These are phyloP conservation scores for Liquidambar formosana DNA, from an alignment of 164 flowering plant species.

Conservation along the genomic window DNA sequence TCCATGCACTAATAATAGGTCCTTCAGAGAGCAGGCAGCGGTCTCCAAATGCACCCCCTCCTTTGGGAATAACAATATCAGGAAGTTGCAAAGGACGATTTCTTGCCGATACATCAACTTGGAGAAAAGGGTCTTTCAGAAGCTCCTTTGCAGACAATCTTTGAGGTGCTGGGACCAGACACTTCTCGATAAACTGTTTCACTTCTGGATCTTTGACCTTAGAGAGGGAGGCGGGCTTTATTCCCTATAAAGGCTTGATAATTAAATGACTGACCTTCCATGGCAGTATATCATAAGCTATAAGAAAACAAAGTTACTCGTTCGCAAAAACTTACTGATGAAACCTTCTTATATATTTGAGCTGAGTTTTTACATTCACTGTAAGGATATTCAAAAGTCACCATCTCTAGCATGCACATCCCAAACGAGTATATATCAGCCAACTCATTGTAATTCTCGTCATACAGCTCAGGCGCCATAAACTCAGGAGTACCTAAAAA, in stretches of 20 bases:
- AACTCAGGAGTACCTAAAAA: slow-evolving; percentile 66
- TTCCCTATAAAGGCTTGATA: slow-evolving; percentile 42
- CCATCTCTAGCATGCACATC: slow-evolving; percentile 77
- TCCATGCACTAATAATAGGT: slow-evolving; percentile 19
- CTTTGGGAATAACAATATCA: slow-evolving; percentile 45
- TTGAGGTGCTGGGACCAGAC: slow-evolving; percentile 52
- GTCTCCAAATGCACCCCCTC: slow-evolving; percentile 37
- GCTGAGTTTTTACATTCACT: slow-evolving; percentile 63
- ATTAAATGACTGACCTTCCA: background rate
- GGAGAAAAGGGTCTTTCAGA: slow-evolving; percentile 65
- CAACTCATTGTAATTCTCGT: slow-evolving; percentile 65
- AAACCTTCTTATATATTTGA: slow-evolving; percentile 68
- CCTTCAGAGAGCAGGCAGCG: slow-evolving; percentile 49
- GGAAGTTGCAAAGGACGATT: slow-evolving; percentile 33
- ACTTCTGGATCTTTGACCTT: slow-evolving; percentile 51
- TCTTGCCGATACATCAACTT: slow-evolving; percentile 30
- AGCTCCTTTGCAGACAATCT: slow-evolving; percentile 62
- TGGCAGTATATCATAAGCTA: background rate
- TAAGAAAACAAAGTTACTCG: background rate
- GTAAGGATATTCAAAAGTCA: slow-evolving; percentile 71
- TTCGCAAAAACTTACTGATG: slow-evolving; percentile 41
- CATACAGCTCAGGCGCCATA: slow-evolving; percentile 79
- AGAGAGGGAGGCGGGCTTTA: slow-evolving; percentile 60
- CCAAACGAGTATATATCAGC: slow-evolving; percentile 77
- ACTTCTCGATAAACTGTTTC: slow-evolving; percentile 58